Percentiles rank a stretch among this genome's conserved stretches.
Evolutionary conservation across 2,329 filamentous ascomycete species (phyloP).

Genomic region (Botrytis galanthina): DNA sequence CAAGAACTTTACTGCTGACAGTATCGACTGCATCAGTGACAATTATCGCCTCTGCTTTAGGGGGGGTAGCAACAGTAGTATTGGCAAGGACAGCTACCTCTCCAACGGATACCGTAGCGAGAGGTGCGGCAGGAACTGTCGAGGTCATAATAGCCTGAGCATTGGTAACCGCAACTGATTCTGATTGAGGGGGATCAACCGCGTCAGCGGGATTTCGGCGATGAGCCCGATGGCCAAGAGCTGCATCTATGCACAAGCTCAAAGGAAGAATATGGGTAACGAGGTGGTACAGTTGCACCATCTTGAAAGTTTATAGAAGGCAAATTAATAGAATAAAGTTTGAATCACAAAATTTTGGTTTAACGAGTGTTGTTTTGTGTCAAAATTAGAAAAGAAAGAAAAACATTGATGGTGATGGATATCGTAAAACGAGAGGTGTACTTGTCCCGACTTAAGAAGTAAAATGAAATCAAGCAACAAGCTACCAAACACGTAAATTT

Average conservation of each 20-base stretch:
- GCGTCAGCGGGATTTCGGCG: constrained; percentile 1
- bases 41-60: neutral
- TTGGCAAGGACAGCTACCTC: constrained; percentile 15
- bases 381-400: neutral
- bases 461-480: constrained; percentile 10
- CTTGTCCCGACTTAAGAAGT: constrained; percentile 9
- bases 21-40: constrained; percentile 17
- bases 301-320: neutral
- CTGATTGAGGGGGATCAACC: neutral
- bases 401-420: neutral
- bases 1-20: constrained; percentile 49
- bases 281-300: constrained; percentile 15
- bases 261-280: constrained; percentile 15
- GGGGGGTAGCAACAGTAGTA: constrained; percentile 12
- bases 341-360: neutral
- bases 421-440: neutral
- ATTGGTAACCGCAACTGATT: constrained; percentile 16
- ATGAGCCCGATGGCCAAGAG: constrained; percentile 19
- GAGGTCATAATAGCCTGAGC: constrained; percentile 14
- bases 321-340: neutral
- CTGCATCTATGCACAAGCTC: constrained; percentile 12
- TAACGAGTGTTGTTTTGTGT: constrained; percentile 6
- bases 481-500: neutral
- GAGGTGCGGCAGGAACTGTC: constrained; percentile 11
- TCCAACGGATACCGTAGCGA: constrained; percentile 9